A percentile compares a stretch with the other conserved stretches of the same genome.
phyloP scores from a whole-genome alignment of 2,329 filamentous ascomycete genomes.

The Neurospora crassa region DNA sequence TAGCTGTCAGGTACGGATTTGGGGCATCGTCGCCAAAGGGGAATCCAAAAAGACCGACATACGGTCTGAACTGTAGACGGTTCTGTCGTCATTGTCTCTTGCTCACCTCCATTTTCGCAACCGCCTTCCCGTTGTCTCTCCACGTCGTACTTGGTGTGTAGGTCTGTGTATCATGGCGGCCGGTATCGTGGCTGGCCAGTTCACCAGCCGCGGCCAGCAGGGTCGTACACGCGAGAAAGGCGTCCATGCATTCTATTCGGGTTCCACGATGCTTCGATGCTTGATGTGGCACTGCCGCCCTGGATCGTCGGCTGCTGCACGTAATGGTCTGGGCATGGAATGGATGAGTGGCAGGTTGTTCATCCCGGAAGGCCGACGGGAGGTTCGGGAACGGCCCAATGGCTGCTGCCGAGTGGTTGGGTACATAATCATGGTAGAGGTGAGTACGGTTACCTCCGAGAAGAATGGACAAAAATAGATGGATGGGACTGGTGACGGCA shows the following conservation, averaged over 20 bases:
- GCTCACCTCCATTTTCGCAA: not conserved
- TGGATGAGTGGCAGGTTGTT: not conserved
- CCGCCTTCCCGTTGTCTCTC: not conserved
- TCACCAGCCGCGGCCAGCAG: not conserved
- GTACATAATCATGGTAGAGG: not conserved
- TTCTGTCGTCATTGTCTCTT: not conserved
- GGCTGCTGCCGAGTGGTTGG: not conserved
- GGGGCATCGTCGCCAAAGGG: not conserved
- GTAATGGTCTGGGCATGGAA: not conserved
- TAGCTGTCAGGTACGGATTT: not conserved
- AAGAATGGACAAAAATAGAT: not conserved
- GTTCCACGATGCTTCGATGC: not conserved
- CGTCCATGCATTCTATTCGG: not conserved
- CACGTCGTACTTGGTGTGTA: not conserved
- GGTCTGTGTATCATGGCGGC: not conserved
- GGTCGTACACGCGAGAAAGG: not conserved
- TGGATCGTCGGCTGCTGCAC: not conserved
- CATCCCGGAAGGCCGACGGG: not conserved
- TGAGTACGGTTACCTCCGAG: not conserved
- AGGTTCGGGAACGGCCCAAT: not conserved
- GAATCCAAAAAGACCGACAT: not conserved
- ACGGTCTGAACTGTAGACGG: not conserved
- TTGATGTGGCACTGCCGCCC: not conserved
- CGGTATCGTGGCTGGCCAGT: not conserved
- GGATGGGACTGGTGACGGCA: not conserved